Evolutionary conservation across 768 basidiomycete genomes (phyloP).

Genomic region (Amyloporia xantha): DNA sequence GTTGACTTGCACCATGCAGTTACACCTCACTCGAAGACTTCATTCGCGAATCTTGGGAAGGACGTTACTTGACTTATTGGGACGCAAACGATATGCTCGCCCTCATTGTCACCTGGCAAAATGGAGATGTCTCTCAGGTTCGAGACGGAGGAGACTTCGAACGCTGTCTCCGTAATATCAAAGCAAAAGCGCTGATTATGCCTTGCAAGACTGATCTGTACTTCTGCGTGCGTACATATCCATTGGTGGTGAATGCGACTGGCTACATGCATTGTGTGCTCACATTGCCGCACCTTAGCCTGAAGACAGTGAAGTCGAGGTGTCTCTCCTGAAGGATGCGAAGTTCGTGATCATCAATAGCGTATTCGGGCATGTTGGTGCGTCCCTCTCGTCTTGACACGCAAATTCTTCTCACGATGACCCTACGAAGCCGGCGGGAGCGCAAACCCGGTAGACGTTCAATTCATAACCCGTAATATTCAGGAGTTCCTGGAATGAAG

Average conservation of each 20-base stretch:
- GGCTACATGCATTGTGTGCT: neutral
- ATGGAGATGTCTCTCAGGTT: slow-evolving; percentile 40
- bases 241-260: neutral
- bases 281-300: slow-evolving; percentile 27
- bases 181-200: slow-evolving; percentile 46
- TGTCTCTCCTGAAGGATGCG: slow-evolving; percentile 33
- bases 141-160: slow-evolving; percentile 37
- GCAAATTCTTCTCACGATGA: neutral
- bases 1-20: slow-evolving; percentile 17
- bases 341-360: slow-evolving; percentile 43
- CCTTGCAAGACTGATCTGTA: slow-evolving; percentile 52
- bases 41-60: slow-evolving; percentile 46
- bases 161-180: slow-evolving; percentile 35
- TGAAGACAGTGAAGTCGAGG: slow-evolving; percentile 42
- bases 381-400: slow-evolving; percentile 6
- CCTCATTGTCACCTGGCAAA: slow-evolving; percentile 44
- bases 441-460: slow-evolving; percentile 10
- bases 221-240: slow-evolving; percentile 34
- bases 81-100: slow-evolving; percentile 51
- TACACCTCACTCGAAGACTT: slow-evolving; percentile 42
- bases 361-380: slow-evolving; percentile 49
- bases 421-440: slow-evolving; percentile 10
- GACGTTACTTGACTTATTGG: slow-evolving; percentile 34
- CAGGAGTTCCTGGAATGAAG: neutral
- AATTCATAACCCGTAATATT: slow-evolving; percentile 11